Evolutionary conservation across 202 grass and related monocot species (phyloP).

Genomic region (Zoysia matrella): DNA sequence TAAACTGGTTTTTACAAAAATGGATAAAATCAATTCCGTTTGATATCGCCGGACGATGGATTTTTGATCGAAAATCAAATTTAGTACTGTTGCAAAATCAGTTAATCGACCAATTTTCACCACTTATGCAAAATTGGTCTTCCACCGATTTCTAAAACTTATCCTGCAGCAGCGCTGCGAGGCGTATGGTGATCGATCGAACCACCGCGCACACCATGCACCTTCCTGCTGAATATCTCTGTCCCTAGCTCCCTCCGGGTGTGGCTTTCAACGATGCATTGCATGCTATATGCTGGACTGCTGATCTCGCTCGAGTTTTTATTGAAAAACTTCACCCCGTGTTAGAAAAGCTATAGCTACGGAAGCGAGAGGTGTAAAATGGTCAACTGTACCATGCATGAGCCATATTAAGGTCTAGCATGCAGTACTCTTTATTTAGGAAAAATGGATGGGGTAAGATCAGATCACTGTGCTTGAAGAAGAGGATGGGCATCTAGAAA

Average conservation of each 20-base stretch:
- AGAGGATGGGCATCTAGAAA: neutral
- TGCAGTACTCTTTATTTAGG: constrained; percentile 11
- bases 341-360: constrained; percentile 37
- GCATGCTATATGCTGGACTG: constrained; percentile 42
- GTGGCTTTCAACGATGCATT: constrained; percentile 47
- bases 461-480: neutral
- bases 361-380: constrained; percentile 38
- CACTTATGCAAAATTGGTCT: no score
- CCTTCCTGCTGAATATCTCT: neutral
- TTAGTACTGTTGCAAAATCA: no score
- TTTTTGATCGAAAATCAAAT: no score
- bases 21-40: constrained; percentile 29
- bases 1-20: no score
- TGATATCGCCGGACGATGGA: no score
- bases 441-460: neutral
- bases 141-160: no score
- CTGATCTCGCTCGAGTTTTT: constrained; percentile 43
- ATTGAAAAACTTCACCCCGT: constrained; percentile 48
- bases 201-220: neutral
- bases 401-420: neutral
- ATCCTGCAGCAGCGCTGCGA: neutral
- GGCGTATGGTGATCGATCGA: neutral
- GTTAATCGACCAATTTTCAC: no score
- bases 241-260: neutral
- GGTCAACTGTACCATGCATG: constrained; percentile 47